Evolutionary conservation across 179 eudicot species (phyloP), one percentile per base, ranked within the genome.

Genomic region (Nepenthes alata): DNA sequence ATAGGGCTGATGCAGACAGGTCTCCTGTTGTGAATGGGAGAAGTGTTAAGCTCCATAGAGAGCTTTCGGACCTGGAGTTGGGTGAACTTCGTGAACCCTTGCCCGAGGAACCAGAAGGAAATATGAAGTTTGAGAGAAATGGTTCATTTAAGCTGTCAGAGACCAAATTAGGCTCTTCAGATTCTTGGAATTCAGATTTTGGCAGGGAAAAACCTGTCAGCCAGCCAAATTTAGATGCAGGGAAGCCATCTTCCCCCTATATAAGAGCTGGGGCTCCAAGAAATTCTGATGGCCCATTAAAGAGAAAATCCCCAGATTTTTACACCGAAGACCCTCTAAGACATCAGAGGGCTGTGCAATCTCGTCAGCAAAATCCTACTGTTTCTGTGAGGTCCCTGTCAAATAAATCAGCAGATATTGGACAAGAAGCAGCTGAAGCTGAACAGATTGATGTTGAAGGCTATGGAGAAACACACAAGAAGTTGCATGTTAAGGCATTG

Each of bases 81-180:
- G 99, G 99, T 58, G 99, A 94, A 80, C 81, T 94, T 65, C 97
- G 97, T 45, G 99, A 94, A 70, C 76, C 89, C 14, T 63, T 74
- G 66, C 65, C 73, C 41, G 86, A 77, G 70, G 97, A 78, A 72
- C 72, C 79, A 55, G 70, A 74, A 25, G 75, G 67, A 14, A 15
- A 51, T 11, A 83, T 76, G 63, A 69, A 66, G 62, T 72, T 90
- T 67, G 89, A 82, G 57, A 73, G 82, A 70, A 81, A 81, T 70
- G 70, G 77, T 68, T 85, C 94, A 15, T 84, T 87, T 60, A 85
- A 81, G 77, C 75, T 80, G 70, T 69, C 68, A 13, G 86, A 80
- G 25, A 72, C 69, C 54, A 81, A 70, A 61, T 58, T 57, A 54
- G 75, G 69, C 47, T 49, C 79, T 58, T 68, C 82, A 48, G 91